Base-by-base conservation (phyloP, 2,329 filamentous ascomycete genomes). In the Phaeosphaeria sp. region DNA sequence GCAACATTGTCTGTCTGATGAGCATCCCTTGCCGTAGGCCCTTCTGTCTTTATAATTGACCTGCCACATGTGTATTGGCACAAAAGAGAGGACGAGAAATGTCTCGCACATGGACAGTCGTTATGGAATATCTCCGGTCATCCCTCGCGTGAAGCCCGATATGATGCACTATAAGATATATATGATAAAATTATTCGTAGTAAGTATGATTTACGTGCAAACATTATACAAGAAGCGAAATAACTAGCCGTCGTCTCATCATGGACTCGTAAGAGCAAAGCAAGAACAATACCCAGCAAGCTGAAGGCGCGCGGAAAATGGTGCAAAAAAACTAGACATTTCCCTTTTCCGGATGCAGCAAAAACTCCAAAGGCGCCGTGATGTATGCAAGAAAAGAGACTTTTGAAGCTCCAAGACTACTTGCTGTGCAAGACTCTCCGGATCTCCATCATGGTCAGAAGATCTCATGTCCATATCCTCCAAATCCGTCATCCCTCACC, bases 381-480 rank as follows among this genome's bases (percentile, higher is more conserved):
- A 30, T 6, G 25, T 10, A 33, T 36, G 30, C 30, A 36, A 15
- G 30, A 36, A 36, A 36, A 36, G 6, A 36, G 13, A 15, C 30
- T 13, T 13, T 7, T 3, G 9, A 36, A 36, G 25, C 9, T 27
- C 25, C 25, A 36, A n/a, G n/a, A n/a, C n/a, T n/a, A n/a, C n/a
- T n/a, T n/a, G n/a, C n/a, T n/a, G n/a, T n/a, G n/a, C n/a, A n/a
- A n/a, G n/a, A n/a, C n/a, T n/a, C n/a, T n/a, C n/a, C n/a, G n/a
- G 9, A 36, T 11, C 6, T 36, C 30, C 11, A 7, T 36, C 30
- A 36, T 13, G 30, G 43, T 71, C 55, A 77, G 46, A 77, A 77
- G n/a, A 77, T 77, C 60, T 77, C 74, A 59, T 77, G 68, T 6
- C 64, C 72, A 13, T 71, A 54, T 1, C 74, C 74, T 0, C 73